Evolutionary conservation across 441 rosid genomes (phyloP), one percentile per base, ranked within the genome.

Genomic region (Erodium chrysanthum): DNA sequence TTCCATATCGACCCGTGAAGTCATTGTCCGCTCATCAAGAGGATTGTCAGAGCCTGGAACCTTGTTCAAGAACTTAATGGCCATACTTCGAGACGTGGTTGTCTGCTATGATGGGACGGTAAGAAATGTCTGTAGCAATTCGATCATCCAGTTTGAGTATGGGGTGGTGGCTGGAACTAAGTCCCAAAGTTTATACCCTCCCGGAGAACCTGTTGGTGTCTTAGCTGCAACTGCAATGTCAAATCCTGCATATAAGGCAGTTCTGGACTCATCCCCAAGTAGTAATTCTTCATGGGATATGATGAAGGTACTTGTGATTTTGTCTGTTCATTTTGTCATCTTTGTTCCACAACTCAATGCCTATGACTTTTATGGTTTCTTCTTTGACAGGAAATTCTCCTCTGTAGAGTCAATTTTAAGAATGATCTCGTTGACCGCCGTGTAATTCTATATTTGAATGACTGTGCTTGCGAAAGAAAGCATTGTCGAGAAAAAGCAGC

Each of bases 141-240:
- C 94, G 4, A 75, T 94, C 22, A 83, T 94, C 54, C 97, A 94
- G 66, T 88, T 94, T 75, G 86, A 87, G 42, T 94, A 94, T 77
- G 96, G 83, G 52, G 73, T 68, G 59, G 78, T 74, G 58, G 74
- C 83, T 66, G 88, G 87, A 76, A 75, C 65, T 21, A 78, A 77
- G 72, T 74, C 84, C 33, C 85, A 77, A 67, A 80, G 74, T 69
- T 64, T 83, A 68, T 89, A 82, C 72, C 90, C 89, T 61, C 89
- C 97, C 1, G 99, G 99, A 65, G 99, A 94, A 66, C 97, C 99
- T 61, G 96, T 94, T 58, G 99, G 99, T 46, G 97, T 91, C 52
- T 80, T 94, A 71, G 99, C 99, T 72, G 96, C 99, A 48, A 91
- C 99, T 64, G 96, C 99, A 20, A 91, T 94, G 96, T 91, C 99